Conservation (phyloP, 768 basidiomycete genomes). For the Macrolepiota dolichaula region DNA sequence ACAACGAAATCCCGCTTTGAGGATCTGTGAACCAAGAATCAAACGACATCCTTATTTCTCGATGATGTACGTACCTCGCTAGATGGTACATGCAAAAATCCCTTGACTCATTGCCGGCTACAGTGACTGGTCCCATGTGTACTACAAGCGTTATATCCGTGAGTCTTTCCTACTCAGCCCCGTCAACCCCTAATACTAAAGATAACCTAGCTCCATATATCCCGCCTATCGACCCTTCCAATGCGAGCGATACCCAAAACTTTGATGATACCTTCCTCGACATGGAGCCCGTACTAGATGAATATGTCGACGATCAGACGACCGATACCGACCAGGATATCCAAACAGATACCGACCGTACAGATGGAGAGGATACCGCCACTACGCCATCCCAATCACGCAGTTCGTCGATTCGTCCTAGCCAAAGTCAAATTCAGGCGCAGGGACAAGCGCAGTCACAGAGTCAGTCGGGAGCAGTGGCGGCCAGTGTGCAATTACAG, state of each 20-base stretch:
- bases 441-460: not conserved
- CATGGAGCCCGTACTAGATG: constrained; percentile 90
- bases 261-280: constrained; percentile 97
- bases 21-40: constrained; percentile 91
- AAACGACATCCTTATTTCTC: constrained; percentile 95
- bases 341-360: constrained; percentile 59
- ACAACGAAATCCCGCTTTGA: constrained; percentile 86
- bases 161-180: constrained; percentile 29
- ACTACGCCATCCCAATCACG: constrained; percentile 81
- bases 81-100: constrained; percentile 10
- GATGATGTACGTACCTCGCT: constrained; percentile 65
- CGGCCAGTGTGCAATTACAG: too few species aligned
- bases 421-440: not conserved
- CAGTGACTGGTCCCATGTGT: constrained; percentile 93
- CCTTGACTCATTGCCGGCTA: constrained; percentile 12
- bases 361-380: constrained; percentile 72
- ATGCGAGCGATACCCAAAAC: constrained; percentile 95
- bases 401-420: constrained; percentile 62
- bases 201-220: constrained; percentile 76
- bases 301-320: constrained; percentile 54
- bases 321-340: constrained; percentile 38
- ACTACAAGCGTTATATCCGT: constrained; percentile 93
- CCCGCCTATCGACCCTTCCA: constrained; percentile 84
- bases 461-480: too few species aligned
- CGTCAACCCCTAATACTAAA: constrained; percentile 2